phyloP scores from a whole-genome alignment of 805 yeast genomes.

The Zygotorulaspora danielsina region DNA sequence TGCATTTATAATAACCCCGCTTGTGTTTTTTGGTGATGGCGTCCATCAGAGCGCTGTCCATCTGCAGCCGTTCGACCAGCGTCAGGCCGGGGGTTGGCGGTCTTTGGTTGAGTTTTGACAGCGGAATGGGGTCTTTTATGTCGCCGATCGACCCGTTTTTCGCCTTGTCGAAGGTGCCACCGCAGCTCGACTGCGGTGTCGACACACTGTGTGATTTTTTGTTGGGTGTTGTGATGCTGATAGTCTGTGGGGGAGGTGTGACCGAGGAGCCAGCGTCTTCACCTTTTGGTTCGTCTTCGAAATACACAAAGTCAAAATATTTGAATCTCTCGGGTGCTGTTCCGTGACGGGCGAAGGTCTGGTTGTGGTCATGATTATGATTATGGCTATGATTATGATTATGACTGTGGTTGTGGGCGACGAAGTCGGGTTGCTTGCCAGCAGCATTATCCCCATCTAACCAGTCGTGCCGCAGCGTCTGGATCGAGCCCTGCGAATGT shows the following conservation, averaged over 20 bases:
- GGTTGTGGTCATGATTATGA: neutral
- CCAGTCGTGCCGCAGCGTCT: neutral
- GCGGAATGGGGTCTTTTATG: neutral
- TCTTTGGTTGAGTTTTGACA: neutral
- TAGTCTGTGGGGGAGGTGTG: neutral
- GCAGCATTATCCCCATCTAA: neutral
- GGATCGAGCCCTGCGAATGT: neutral
- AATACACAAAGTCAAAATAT: conserved; percentile 1
- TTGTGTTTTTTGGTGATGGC: conserved; percentile 34
- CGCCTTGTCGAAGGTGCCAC: neutral
- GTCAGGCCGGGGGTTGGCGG: conserved; percentile 14
- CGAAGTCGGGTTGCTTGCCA: neutral
- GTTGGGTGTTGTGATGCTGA: neutral
- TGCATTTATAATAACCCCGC: conserved; percentile 44
- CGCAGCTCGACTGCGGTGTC: neutral
- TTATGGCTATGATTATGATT: neutral
- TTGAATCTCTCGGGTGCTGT: neutral
- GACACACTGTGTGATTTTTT: neutral
- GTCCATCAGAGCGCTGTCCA: conserved; percentile 30
- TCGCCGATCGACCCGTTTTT: neutral
- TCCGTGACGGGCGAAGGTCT: neutral
- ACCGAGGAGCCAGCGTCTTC: neutral
- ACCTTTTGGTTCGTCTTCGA: neutral
- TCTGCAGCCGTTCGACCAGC: conserved; percentile 27
- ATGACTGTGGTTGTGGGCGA: neutral